phyloP scores from a whole-genome alignment of 2,329 filamentous ascomycete species.

The Botrytis porri region DNA sequence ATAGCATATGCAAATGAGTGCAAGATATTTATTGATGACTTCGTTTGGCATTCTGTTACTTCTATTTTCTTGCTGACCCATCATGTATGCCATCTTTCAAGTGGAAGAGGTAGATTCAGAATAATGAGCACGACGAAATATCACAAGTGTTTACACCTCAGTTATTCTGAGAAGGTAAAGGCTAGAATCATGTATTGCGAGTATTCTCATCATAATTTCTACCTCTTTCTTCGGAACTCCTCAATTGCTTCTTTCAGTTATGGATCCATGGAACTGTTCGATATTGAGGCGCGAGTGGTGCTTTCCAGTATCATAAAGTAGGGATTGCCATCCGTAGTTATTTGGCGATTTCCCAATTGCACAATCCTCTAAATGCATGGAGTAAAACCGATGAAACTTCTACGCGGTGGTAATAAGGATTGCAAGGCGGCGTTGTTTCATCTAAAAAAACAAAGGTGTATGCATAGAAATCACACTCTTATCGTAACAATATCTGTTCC shows the following conservation, averaged over 20 bases:
- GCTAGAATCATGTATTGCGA: neutral
- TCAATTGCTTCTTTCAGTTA: neutral
- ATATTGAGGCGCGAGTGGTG: neutral
- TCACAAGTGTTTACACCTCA: neutral
- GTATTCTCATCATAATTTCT: neutral
- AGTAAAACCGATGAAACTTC: neutral
- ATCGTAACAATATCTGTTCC: neutral
- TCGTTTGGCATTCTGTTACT: neutral
- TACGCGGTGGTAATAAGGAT: too few species aligned
- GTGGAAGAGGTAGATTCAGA: neutral
- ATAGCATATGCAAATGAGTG: neutral
- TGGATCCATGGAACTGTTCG: too few species aligned
- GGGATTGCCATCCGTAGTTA: neutral
- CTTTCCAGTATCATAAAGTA: too few species aligned
- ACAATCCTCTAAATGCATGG: neutral
- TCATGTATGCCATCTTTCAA: neutral
- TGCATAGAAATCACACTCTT: neutral
- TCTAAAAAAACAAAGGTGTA: neutral
- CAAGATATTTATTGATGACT: too few species aligned
- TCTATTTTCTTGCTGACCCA: too few species aligned
- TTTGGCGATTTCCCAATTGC: neutral
- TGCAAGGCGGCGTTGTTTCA: neutral
- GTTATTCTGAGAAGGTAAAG: neutral
- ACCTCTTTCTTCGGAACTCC: too few species aligned
- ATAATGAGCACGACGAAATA: neutral